phyloP scores from a whole-genome alignment of 2,329 filamentous ascomycete species.

The Fusarium beomiforme region DNA sequence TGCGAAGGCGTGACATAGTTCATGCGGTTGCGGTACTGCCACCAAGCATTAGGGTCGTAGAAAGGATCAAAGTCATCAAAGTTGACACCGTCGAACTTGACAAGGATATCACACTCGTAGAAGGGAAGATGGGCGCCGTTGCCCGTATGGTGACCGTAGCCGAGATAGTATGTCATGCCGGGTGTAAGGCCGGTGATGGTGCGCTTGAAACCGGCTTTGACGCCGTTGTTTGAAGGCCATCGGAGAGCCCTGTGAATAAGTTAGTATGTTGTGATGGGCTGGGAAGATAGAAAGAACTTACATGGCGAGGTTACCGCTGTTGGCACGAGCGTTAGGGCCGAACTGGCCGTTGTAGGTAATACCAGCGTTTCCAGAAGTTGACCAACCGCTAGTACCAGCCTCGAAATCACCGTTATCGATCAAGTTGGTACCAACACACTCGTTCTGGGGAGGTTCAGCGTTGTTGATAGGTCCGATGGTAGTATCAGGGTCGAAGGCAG shows the following conservation, averaged over 20 bases:
- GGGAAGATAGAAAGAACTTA: not conserved
- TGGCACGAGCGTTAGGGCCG: not conserved
- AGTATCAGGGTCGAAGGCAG: not conserved
- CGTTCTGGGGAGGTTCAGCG: not conserved
- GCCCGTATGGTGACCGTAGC: slow-evolving; percentile 9
- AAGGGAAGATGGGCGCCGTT: not conserved
- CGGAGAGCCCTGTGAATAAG: not conserved
- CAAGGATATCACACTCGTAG: slow-evolving; percentile 13
- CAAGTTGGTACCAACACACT: not conserved
- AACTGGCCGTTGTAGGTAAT: not conserved
- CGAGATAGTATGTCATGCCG: not conserved
- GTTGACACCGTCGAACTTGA: not conserved
- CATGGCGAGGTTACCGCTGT: not conserved
- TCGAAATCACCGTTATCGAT: slow-evolving; percentile 13
- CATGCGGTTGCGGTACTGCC: not conserved
- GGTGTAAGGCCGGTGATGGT: not conserved
- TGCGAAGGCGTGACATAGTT: not conserved
- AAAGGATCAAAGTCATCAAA: slow-evolving; percentile 29
- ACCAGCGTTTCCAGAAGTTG: not conserved
- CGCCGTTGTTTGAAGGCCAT: not conserved
- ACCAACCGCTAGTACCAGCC: not conserved
- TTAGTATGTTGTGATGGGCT: not conserved
- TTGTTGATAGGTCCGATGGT: not conserved
- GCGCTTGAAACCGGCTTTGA: slow-evolving; percentile 1
- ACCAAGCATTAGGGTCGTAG: not conserved